These are phyloP conservation scores for Triticum turgidum DNA, from an alignment of 176 grass and related monocot species.

Conservation along the genomic window DNA sequence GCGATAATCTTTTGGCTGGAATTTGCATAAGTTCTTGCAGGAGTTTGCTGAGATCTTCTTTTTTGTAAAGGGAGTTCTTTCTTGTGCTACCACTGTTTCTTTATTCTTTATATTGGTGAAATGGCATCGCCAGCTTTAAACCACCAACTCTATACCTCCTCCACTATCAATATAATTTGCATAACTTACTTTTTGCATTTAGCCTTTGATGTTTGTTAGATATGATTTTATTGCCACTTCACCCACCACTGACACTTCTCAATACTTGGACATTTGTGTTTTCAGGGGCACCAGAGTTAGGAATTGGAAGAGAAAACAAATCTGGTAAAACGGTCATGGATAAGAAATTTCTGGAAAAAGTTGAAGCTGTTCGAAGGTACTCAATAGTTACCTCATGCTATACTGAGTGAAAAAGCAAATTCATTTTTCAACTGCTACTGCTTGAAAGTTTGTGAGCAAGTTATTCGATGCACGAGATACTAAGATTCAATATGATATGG, in stretches of 20 bases:
- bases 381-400: constrained; percentile 3
- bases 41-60: not conserved
- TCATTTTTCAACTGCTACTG: not conserved
- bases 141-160: not conserved
- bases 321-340: constrained; percentile 49
- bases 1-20: not conserved
- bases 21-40: not conserved
- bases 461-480: not conserved
- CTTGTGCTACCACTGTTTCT: not conserved
- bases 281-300: constrained; percentile 51
- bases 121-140: not conserved
- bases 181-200: not conserved
- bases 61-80: not conserved
- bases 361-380: constrained; percentile 71
- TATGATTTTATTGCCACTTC: constrained; percentile 4
- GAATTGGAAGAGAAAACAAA: constrained; percentile 39
- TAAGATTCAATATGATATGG: not conserved
- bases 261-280: constrained; percentile 6
- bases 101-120: not conserved
- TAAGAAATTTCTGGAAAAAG: constrained; percentile 64
- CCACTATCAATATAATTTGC: not conserved
- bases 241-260: not conserved
- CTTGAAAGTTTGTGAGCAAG: constrained; percentile 7
- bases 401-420: not conserved
- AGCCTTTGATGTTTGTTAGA: constrained; percentile 14